Conservation (phyloP, 306 rosid genomes). For the Inga oerstediana region DNA sequence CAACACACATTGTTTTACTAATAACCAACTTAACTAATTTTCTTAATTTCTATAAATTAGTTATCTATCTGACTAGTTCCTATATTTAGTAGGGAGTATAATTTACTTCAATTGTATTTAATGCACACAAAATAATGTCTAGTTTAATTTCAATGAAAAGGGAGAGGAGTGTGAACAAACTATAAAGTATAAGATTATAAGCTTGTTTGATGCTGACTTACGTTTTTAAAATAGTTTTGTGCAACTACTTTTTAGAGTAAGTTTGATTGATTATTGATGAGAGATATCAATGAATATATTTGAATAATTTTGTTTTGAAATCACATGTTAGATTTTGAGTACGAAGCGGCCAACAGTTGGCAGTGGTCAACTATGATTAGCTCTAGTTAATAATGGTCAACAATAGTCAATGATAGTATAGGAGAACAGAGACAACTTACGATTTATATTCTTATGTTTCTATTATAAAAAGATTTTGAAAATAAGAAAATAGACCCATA, state of each 20-base stretch:
- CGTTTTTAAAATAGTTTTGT: not conserved
- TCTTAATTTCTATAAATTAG: no score
- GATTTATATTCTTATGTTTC: not conserved
- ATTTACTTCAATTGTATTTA: not conserved
- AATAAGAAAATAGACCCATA: not conserved
- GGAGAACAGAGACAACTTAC: not conserved
- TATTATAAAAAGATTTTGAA: not conserved
- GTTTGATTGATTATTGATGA: not conserved
- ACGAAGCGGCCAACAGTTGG: not conserved
- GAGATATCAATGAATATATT: not conserved
- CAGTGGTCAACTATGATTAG: not conserved
- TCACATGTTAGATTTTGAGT: not conserved
- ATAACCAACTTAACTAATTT: no score
- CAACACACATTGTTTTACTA: no score
- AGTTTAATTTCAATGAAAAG: no score
- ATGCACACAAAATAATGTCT: not conserved
- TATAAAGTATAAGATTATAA: no score
- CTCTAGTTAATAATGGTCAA: not conserved
- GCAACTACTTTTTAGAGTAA: not conserved
- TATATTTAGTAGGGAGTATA: no score
- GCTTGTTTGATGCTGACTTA: not conserved
- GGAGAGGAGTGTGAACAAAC: not conserved
- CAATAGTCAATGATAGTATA: not conserved
- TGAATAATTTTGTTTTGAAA: not conserved
- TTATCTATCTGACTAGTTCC: no score